phyloP scores from a whole-genome alignment of 768 basidiomycete genomes.

The Nidularia sp. region DNA sequence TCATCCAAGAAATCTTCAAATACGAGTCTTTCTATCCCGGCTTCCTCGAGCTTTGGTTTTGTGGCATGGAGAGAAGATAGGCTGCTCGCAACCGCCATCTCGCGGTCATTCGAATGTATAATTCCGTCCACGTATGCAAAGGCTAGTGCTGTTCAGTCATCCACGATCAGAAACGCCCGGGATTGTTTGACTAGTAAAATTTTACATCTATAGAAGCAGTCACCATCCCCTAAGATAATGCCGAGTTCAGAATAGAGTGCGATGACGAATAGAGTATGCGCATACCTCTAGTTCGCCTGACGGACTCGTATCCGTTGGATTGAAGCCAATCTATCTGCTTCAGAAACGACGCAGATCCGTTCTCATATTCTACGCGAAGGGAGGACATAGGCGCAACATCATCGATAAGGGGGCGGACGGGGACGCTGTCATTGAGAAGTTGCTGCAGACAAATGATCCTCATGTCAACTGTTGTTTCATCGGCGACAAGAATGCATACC shows the following conservation, averaged over 20 bases:
- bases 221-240: slow-evolving; percentile 63
- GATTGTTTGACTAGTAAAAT: slow-evolving; percentile 1
- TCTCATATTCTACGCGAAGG: slow-evolving; percentile 65
- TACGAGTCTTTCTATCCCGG: slow-evolving; percentile 63
- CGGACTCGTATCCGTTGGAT: slow-evolving; percentile 53
- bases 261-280: slow-evolving; percentile 13
- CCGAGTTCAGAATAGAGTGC: neutral
- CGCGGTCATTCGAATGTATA: slow-evolving; percentile 38
- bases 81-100: slow-evolving; percentile 43
- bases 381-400: slow-evolving; percentile 44
- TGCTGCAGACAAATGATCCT: slow-evolving; percentile 10
- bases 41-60: slow-evolving; percentile 44
- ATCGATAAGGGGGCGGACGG: slow-evolving; percentile 50
- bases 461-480: neutral
- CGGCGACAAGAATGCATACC: neutral
- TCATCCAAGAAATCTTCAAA: slow-evolving; percentile 74
- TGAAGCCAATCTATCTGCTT: slow-evolving; percentile 74
- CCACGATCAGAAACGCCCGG: slow-evolving; percentile 4
- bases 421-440: slow-evolving; percentile 31
- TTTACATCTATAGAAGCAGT: slow-evolving; percentile 90
- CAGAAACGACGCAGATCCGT: slow-evolving; percentile 54
- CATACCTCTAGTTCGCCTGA: slow-evolving; percentile 75
- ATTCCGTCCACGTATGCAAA: slow-evolving; percentile 81
- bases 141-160: slow-evolving; percentile 56
- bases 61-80: slow-evolving; percentile 49